phyloP scores from a whole-genome alignment of 2,329 filamentous ascomycete genomes.

The Lachnellula cervina region DNA sequence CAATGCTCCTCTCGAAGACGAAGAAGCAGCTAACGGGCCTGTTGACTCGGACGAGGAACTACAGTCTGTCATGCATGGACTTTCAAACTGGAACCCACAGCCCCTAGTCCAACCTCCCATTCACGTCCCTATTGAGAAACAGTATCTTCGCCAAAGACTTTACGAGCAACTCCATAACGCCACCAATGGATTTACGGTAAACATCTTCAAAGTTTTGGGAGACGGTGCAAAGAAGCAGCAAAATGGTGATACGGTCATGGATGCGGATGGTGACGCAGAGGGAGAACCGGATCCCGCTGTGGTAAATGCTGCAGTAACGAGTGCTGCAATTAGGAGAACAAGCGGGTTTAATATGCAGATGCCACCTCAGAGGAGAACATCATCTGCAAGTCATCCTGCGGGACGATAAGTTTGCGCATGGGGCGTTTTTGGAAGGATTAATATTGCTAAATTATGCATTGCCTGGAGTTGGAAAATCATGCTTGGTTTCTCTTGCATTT shows the following conservation, averaged over 20 bases:
- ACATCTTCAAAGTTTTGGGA: slow-evolving; percentile 56
- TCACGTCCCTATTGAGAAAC: slow-evolving; percentile 56
- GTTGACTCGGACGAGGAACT: slow-evolving; percentile 96
- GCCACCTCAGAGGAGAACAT: slow-evolving; percentile 11
- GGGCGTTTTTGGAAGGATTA: not conserved
- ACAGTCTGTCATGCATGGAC: slow-evolving; percentile 77
- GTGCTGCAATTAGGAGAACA: slow-evolving; percentile 13
- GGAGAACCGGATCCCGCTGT: slow-evolving; percentile 48
- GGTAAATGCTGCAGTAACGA: slow-evolving; percentile 23
- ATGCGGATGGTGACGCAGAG: slow-evolving; percentile 49
- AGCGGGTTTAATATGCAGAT: slow-evolving; percentile 21
- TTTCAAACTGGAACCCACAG: slow-evolving; percentile 70
- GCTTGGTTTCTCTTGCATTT: not conserved
- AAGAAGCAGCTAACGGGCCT: slow-evolving; percentile 70
- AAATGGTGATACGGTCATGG: slow-evolving; percentile 42
- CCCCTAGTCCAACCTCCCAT: slow-evolving; percentile 66
- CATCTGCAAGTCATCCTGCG: not conserved
- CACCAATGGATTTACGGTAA: slow-evolving; percentile 59
- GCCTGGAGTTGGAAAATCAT: not conserved
- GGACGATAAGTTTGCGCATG: not conserved
- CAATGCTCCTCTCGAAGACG: slow-evolving; percentile 83
- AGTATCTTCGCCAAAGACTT: slow-evolving; percentile 58
- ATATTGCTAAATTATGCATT: not conserved
- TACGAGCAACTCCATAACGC: slow-evolving; percentile 63
- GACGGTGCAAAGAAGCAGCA: slow-evolving; percentile 51